phyloP scores from a whole-genome alignment of 208 protist genomes.

The Crithidia thermophila region DNA sequence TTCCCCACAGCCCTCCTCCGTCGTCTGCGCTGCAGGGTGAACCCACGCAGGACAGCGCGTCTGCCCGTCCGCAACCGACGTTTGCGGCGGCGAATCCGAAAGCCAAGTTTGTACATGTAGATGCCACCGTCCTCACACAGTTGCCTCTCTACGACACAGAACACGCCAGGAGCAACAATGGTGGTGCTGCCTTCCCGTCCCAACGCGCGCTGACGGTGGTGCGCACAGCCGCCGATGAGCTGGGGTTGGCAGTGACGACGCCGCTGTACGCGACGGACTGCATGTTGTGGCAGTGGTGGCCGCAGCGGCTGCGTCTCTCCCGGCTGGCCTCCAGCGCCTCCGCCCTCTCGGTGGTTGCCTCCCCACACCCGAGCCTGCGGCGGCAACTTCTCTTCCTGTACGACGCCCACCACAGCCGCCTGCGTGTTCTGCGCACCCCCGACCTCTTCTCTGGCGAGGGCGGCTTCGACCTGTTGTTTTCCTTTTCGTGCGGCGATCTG shows the following conservation, averaged over 20 bases:
- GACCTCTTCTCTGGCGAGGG: constrained; percentile 46
- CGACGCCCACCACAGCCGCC: constrained; percentile 30
- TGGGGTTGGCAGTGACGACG: constrained; percentile 35
- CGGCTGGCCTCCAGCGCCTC: constrained; percentile 41
- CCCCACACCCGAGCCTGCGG: constrained; percentile 29
- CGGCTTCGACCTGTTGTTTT: constrained; percentile 50
- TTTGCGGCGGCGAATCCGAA: background rate
- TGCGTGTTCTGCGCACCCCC: constrained; percentile 62
- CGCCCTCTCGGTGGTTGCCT: constrained; percentile 53
- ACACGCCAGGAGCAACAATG: constrained; percentile 1
- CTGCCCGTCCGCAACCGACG: background rate
- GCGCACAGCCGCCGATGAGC: constrained; percentile 25
- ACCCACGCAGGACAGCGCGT: too few relatives aligned
- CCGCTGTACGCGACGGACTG: constrained; percentile 36
- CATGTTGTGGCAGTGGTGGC: constrained; percentile 73
- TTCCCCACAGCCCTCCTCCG: background rate
- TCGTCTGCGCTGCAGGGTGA: too few relatives aligned
- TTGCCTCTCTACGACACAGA: constrained; percentile 18
- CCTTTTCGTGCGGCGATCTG: constrained; percentile 40
- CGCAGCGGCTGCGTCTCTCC: constrained; percentile 54
- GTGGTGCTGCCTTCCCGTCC: background rate
- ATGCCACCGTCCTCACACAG: constrained; percentile 24
- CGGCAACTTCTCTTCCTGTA: constrained; percentile 67
- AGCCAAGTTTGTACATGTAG: constrained; percentile 15
- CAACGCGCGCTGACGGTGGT: constrained; percentile 26